Percentiles rank a stretch among this genome's conserved stretches.
phyloP scores from a whole-genome alignment of 495 filamentous ascomycete genomes.

The Podospora fimiseda region DNA sequence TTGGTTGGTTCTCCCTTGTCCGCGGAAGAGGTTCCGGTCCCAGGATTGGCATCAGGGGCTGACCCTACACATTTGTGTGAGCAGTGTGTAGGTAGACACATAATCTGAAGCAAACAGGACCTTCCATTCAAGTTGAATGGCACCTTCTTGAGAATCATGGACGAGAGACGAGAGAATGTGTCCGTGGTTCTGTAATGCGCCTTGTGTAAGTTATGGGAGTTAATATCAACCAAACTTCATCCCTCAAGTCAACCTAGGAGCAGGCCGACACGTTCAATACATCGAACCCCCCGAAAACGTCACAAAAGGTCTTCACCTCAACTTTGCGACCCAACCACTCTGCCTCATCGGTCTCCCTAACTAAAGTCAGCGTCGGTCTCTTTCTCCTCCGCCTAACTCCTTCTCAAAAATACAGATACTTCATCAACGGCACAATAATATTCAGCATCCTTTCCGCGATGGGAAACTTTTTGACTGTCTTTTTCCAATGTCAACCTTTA shows the following conservation, averaged over 20 bases:
- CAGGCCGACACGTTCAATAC: constrained; percentile 35
- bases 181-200: no score
- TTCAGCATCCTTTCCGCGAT: constrained; percentile 36
- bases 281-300: constrained; percentile 23
- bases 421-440: constrained; percentile 29
- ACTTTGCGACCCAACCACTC: constrained; percentile 39
- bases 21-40: no score
- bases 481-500: constrained; percentile 23
- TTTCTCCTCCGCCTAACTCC: constrained; percentile 42
- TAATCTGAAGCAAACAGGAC: no score
- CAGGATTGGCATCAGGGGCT: no score
- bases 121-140: no score
- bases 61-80: no score
- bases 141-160: no score
- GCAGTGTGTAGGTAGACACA: no score
- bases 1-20: no score
- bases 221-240: no score
- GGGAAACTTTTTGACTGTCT: constrained; percentile 30
- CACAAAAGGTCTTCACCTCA: constrained; percentile 31
- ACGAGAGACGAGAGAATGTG: no score
- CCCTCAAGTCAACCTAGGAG: constrained; percentile 36
- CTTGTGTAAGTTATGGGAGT: no score
- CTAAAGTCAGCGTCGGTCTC: constrained; percentile 43
- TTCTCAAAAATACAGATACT: constrained; percentile 23
- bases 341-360: constrained; percentile 36